Conservation (phyloP, 108 stramenopile species). For the Skeletonema marinoi region DNA sequence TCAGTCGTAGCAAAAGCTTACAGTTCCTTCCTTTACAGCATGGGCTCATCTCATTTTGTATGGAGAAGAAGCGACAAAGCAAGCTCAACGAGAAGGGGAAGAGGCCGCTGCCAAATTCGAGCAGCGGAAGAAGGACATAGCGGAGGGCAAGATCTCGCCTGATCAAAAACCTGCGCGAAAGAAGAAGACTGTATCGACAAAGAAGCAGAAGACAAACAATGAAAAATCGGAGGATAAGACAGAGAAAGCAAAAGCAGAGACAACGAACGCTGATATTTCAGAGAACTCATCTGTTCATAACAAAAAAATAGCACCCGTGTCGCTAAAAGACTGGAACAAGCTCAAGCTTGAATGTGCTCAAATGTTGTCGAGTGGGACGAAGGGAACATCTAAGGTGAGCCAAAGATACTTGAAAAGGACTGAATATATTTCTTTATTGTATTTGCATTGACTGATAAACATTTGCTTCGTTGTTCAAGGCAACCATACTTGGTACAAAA, state of each 20-base stretch:
- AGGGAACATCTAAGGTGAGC: conserved; percentile 49
- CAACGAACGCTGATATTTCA: conserved; percentile 2
- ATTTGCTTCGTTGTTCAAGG: conserved; percentile 38
- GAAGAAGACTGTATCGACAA: conserved; percentile 48
- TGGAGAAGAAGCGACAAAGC: conserved; percentile 85
- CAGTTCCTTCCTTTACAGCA: conserved; percentile 32
- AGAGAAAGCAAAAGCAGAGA: conserved; percentile 28
- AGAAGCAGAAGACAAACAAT: conserved; percentile 17
- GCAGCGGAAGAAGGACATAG: conserved; percentile 77
- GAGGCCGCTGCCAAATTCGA: conserved; percentile 88
- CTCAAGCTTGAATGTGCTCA: conserved; percentile 40
- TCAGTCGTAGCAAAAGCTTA: not conserved
- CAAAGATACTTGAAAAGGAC: not conserved
- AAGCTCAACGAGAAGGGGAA: conserved; percentile 87
- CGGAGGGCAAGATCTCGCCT: conserved; percentile 64
- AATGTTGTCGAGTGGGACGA: conserved; percentile 49
- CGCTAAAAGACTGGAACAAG: conserved; percentile 41
- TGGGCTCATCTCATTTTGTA: conserved; percentile 88
- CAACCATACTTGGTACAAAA: conserved; percentile 53
- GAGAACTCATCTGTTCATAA: conserved; percentile 17
- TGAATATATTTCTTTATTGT: conserved; percentile 35
- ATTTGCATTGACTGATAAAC: not conserved
- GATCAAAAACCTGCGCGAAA: conserved; percentile 64
- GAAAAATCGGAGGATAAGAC: not conserved
- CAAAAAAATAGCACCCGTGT: conserved; percentile 24